Conservation (phyloP, 495 filamentous ascomycete genomes). For the Trichoderma reesei region DNA sequence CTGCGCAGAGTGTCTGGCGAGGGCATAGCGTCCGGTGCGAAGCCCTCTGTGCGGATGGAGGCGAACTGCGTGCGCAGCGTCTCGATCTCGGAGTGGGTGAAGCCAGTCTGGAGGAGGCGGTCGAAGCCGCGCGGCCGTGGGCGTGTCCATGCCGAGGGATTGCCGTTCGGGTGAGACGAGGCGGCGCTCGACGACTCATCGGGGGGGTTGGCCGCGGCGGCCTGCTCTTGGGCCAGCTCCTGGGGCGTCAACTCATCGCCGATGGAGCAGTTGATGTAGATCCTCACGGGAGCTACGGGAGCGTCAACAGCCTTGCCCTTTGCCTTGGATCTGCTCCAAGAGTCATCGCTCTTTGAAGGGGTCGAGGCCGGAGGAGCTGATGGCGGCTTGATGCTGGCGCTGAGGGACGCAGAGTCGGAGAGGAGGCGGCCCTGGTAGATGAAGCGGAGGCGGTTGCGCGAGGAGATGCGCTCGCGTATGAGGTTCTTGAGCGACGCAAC, state of each 20-base stretch:
- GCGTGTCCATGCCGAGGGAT: slow-evolving; percentile 29
- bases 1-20: slow-evolving; percentile 39
- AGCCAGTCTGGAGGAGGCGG: slow-evolving; percentile 66
- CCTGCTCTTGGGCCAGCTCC: slow-evolving; percentile 62
- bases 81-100: slow-evolving; percentile 71
- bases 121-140: slow-evolving; percentile 79
- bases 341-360: slow-evolving; percentile 23
- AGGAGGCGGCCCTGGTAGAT: slow-evolving; percentile 83
- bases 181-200: slow-evolving; percentile 15
- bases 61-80: slow-evolving; percentile 78
- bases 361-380: slow-evolving; percentile 38
- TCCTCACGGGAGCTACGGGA: slow-evolving; percentile 24
- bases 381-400: slow-evolving; percentile 52
- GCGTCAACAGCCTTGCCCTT: slow-evolving; percentile 28
- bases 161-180: slow-evolving; percentile 12
- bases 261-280: slow-evolving; percentile 88
- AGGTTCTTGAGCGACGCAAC: slow-evolving; percentile 67
- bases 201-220: slow-evolving; percentile 32
- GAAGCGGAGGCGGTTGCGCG: slow-evolving; percentile 62
- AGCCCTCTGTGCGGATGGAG: slow-evolving; percentile 61
- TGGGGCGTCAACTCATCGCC: slow-evolving; percentile 56
- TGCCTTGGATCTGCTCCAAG: slow-evolving; percentile 47
- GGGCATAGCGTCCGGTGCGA: slow-evolving; percentile 82
- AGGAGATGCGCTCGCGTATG: slow-evolving; percentile 65
- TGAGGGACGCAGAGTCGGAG: slow-evolving; percentile 55